Evolutionary conservation across 768 basidiomycete species (phyloP).

Genomic region (Tubosaeta brunneosetosa): DNA sequence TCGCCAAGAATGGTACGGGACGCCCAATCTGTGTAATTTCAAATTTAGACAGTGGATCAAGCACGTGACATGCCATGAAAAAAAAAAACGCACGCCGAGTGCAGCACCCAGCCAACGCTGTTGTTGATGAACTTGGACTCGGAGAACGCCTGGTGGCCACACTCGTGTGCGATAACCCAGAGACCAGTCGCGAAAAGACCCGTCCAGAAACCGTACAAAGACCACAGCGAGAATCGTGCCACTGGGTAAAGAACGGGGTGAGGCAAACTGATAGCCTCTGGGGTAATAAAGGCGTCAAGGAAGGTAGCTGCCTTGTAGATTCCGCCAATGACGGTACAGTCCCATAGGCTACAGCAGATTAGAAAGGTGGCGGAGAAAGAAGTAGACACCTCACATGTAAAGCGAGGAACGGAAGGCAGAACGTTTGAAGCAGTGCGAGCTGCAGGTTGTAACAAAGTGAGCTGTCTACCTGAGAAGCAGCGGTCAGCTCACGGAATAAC

Average conservation of each 20-base stretch:
- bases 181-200: constrained; percentile 89
- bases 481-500: constrained; percentile 67
- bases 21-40: constrained; percentile 66
- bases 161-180: constrained; percentile 94
- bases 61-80: constrained; percentile 18
- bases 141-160: constrained; percentile 95
- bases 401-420: constrained; percentile 73
- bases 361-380: constrained; percentile 1
- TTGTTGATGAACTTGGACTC: constrained; percentile 91
- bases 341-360: constrained; percentile 55
- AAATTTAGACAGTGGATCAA: constrained; percentile 9
- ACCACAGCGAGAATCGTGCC: constrained; percentile 67
- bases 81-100: constrained; percentile 64
- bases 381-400: constrained; percentile 58
- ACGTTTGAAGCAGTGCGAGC: constrained; percentile 86
- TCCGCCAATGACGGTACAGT: constrained; percentile 61
- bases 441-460: constrained; percentile 23
- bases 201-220: constrained; percentile 72
- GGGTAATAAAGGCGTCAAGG: constrained; percentile 60
- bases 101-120: constrained; percentile 86
- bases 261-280: constrained; percentile 49
- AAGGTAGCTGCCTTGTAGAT: constrained; percentile 65
- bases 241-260: constrained; percentile 58
- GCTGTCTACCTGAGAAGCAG: not conserved
- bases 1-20: constrained; percentile 96